phyloP scores from a whole-genome alignment of 345 rosid genomes.

The Salix koriyanagi region DNA sequence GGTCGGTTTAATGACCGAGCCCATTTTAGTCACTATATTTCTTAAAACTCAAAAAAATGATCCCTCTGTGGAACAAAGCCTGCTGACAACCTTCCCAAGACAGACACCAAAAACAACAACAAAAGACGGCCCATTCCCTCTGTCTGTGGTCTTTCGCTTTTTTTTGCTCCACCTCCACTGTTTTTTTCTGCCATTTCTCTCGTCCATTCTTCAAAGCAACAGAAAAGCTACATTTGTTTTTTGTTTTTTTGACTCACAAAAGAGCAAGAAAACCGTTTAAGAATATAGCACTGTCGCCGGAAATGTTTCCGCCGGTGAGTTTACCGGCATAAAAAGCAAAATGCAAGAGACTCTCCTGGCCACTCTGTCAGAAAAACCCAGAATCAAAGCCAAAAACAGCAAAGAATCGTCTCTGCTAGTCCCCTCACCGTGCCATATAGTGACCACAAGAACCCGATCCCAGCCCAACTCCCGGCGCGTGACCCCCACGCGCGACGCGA shows the following conservation, averaged over 20 bases:
- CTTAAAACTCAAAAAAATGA: too few species aligned
- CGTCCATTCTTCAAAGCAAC: too few species aligned
- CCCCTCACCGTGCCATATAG: not conserved
- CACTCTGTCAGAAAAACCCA: not conserved
- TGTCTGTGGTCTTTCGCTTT: too few species aligned
- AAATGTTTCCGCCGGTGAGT: not conserved
- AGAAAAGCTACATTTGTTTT: not conserved
- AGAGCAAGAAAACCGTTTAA: not conserved
- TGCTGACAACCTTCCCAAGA: too few species aligned
- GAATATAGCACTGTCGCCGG: not conserved
- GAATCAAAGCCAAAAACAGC: not conserved
- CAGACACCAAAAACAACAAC: too few species aligned
- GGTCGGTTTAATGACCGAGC: too few species aligned
- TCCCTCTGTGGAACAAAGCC: too few species aligned
- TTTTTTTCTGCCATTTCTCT: too few species aligned
- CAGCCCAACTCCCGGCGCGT: slow-evolving; percentile 18
- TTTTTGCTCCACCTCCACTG: too few species aligned
- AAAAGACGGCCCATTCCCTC: too few species aligned
- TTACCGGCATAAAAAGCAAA: not conserved
- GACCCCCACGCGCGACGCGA: slow-evolving; percentile 13
- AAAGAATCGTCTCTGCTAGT: not conserved
- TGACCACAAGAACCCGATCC: not conserved
- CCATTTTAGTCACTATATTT: too few species aligned
- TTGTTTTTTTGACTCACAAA: too few species aligned
- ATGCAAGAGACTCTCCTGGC: slow-evolving; percentile 19